These are phyloP conservation scores for Acer saccharum DNA, from an alignment of 345 rosid genomes.

Conservation along the genomic window DNA sequence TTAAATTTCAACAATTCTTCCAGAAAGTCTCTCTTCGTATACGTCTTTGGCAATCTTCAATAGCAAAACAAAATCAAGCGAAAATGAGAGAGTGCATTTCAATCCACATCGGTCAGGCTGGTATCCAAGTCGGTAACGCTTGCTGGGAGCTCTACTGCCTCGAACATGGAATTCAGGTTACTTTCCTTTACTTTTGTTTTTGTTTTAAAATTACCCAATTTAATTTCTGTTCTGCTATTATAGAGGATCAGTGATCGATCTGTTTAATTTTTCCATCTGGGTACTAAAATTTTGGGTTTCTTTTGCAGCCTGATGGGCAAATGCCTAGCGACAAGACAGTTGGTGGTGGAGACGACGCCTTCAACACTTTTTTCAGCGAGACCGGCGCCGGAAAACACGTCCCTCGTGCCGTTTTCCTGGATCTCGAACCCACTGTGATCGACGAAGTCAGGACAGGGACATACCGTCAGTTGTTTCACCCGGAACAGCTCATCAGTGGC, in stretches of 20 bases:
- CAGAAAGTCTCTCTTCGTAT: neutral
- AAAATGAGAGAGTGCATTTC: conserved; percentile 26
- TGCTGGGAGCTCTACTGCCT: conserved; percentile 25
- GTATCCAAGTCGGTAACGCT: conserved; percentile 23
- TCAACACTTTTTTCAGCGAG: conserved; percentile 25
- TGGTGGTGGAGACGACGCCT: conserved; percentile 28
- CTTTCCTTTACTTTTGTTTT: neutral
- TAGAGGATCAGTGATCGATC: no score
- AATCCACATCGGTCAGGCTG: conserved; percentile 21
- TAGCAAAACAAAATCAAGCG: neutral
- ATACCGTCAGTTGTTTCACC: conserved; percentile 16
- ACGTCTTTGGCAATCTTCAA: neutral
- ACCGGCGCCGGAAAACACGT: conserved; percentile 31
- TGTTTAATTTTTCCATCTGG: neutral
- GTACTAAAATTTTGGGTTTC: neutral
- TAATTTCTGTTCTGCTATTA: neutral
- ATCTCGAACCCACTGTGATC: conserved; percentile 28
- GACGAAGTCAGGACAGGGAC: conserved; percentile 19
- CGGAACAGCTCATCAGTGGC: conserved; percentile 25
- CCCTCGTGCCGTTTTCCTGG: conserved; percentile 27
- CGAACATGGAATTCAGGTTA: conserved; percentile 22
- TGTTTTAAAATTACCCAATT: neutral
- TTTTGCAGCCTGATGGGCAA: conserved; percentile 30
- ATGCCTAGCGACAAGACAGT: conserved; percentile 25
- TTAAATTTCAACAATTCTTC: no score